Conservation (phyloP, 2,329 filamentous ascomycete species). For the Pestalotiopsis sp. region DNA sequence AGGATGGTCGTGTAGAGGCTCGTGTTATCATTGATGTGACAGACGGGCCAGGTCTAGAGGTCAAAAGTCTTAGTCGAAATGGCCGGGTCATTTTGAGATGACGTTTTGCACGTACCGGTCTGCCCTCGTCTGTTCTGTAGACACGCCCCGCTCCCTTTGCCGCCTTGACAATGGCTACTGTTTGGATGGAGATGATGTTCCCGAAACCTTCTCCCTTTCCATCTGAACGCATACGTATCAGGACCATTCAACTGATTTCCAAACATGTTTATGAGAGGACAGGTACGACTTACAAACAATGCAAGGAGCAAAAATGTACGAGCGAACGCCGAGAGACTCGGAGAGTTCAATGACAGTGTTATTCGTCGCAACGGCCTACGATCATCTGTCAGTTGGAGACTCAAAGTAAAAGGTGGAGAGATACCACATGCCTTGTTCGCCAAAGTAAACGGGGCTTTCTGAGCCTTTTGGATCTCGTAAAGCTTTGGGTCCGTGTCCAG, state of each 20-base stretch:
- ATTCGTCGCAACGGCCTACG: constrained; percentile 43
- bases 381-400: background rate
- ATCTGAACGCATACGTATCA: constrained; percentile 24
- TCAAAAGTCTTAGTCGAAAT: background rate
- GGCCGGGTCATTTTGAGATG: background rate
- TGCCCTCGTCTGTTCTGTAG: constrained; percentile 42
- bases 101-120: constrained; percentile 31
- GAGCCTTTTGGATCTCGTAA: constrained; percentile 44
- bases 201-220: constrained; percentile 52
- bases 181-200: constrained; percentile 54
- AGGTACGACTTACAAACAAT: constrained; percentile 47
- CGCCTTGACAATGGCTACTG: constrained; percentile 47
- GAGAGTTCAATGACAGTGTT: constrained; percentile 44
- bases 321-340: constrained; percentile 43
- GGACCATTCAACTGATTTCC: too few relatives aligned
- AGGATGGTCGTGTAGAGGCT: constrained; percentile 48
- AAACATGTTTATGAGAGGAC: background rate
- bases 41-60: constrained; percentile 53
- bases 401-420: background rate
- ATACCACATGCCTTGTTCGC: constrained; percentile 27
- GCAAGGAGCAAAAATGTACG: constrained; percentile 57
- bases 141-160: constrained; percentile 42
- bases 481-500: constrained; percentile 45
- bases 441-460: constrained; percentile 23
- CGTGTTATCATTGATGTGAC: constrained; percentile 50